Evolutionary conservation across 2,329 filamentous ascomycete genomes (phyloP).

Genomic region (Sporothrix brunneoviolacea): DNA sequence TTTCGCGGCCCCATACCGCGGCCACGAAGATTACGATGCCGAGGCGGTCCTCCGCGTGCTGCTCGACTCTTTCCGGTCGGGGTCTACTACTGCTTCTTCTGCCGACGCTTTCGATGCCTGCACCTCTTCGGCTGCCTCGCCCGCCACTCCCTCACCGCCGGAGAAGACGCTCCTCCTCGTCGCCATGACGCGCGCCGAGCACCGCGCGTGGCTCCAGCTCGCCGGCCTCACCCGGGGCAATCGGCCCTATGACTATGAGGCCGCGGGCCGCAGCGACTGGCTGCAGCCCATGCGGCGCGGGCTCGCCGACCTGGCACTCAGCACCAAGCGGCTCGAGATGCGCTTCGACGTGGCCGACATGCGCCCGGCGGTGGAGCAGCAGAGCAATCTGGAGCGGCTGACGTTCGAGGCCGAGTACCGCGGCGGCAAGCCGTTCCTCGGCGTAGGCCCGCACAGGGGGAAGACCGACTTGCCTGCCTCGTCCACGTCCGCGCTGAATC

Average conservation of each 20-base stretch:
- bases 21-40: too few relatives aligned
- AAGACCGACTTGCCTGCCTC: neutral
- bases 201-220: neutral
- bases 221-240: too few relatives aligned
- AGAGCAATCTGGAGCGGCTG: neutral
- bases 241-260: too few relatives aligned
- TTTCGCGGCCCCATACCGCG: too few relatives aligned
- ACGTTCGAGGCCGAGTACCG: neutral
- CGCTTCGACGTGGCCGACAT: slow-evolving; percentile 4
- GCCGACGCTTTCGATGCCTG: too few relatives aligned
- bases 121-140: too few relatives aligned
- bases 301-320: neutral
- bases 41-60: too few relatives aligned
- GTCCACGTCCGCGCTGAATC: neutral
- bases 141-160: neutral
- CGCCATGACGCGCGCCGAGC: slow-evolving; percentile 1
- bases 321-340: slow-evolving; percentile 3
- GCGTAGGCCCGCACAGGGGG: too few relatives aligned
- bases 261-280: slow-evolving; percentile 6
- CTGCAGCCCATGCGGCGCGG: neutral
- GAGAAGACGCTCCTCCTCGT: neutral
- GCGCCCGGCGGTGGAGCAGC: neutral
- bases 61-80: too few relatives aligned
- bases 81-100: too few relatives aligned
- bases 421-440: too few relatives aligned